Evolutionary conservation across 2,329 filamentous ascomycete species (phyloP).

Genomic region (Phialemoniopsis sp.): DNA sequence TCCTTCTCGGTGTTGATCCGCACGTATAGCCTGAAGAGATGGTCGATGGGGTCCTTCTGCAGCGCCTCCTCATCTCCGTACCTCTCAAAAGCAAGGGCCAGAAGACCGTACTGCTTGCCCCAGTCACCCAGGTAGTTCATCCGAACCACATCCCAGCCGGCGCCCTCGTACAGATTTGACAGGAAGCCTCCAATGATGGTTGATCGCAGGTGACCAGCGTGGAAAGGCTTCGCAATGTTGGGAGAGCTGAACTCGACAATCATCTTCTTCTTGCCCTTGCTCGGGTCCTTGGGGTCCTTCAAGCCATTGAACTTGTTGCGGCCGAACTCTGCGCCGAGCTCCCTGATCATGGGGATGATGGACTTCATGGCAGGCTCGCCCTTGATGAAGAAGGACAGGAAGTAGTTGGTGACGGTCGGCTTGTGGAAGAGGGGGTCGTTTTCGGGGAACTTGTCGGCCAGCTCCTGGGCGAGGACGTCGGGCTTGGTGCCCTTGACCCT

Average conservation of each 20-base stretch:
- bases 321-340: slow-evolving; percentile 58
- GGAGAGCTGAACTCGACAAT: slow-evolving; percentile 82
- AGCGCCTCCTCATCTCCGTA: slow-evolving; percentile 73
- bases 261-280: slow-evolving; percentile 58
- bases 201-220: slow-evolving; percentile 71
- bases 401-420: slow-evolving; percentile 62
- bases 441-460: slow-evolving; percentile 62
- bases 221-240: slow-evolving; percentile 84
- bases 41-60: slow-evolving; percentile 70
- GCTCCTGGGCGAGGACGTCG: slow-evolving; percentile 56
- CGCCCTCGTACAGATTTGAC: slow-evolving; percentile 64
- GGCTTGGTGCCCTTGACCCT: slow-evolving; percentile 70
- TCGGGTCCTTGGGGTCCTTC: slow-evolving; percentile 57
- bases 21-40: slow-evolving; percentile 79
- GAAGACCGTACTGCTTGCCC: slow-evolving; percentile 72
- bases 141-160: slow-evolving; percentile 68
- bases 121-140: slow-evolving; percentile 81
- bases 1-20: slow-evolving; percentile 66
- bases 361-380: slow-evolving; percentile 59
- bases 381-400: slow-evolving; percentile 79
- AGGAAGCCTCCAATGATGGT: slow-evolving; percentile 79
- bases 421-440: slow-evolving; percentile 70
- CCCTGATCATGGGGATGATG: slow-evolving; percentile 66
- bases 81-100: slow-evolving; percentile 70
- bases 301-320: slow-evolving; percentile 56